phyloP scores from a whole-genome alignment of 2,329 filamentous ascomycete species.

The Stachybotrys chartarum region DNA sequence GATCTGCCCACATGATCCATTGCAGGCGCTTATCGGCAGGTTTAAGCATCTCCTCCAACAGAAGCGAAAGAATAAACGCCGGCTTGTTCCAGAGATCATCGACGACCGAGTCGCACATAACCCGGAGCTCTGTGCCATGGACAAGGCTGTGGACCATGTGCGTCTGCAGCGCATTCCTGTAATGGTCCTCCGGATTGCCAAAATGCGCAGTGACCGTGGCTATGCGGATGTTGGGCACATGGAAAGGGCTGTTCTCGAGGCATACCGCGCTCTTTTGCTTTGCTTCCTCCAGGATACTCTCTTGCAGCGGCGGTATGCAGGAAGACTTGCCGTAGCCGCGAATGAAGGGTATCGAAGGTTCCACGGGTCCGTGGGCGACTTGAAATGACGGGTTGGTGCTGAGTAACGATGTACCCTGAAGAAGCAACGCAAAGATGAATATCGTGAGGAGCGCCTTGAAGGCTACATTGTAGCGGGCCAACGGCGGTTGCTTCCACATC shows the following conservation, averaged over 20 bases:
- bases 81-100: constrained; percentile 3
- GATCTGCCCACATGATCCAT: constrained; percentile 12
- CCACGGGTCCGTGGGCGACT: not conserved
- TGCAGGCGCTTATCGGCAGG: constrained; percentile 5
- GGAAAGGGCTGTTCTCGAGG: not conserved
- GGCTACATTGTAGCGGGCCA: not conserved
- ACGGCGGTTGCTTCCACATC: not conserved
- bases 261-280: not conserved
- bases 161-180: not conserved
- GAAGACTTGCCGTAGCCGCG: not conserved
- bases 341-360: not conserved
- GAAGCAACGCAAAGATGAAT: not conserved
- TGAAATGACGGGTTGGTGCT: not conserved
- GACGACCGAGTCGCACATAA: not conserved
- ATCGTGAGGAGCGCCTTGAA: not conserved
- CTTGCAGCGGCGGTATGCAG: not conserved
- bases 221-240: not conserved
- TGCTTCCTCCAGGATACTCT: not conserved
- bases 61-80: not conserved
- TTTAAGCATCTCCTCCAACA: constrained; percentile 10
- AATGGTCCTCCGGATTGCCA: not conserved
- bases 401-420: not conserved
- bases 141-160: not conserved
- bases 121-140: not conserved
- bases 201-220: constrained; percentile 1